These are phyloP conservation scores for Ogataea henricii DNA, from an alignment of 805 yeast species.

Conservation along the genomic window DNA sequence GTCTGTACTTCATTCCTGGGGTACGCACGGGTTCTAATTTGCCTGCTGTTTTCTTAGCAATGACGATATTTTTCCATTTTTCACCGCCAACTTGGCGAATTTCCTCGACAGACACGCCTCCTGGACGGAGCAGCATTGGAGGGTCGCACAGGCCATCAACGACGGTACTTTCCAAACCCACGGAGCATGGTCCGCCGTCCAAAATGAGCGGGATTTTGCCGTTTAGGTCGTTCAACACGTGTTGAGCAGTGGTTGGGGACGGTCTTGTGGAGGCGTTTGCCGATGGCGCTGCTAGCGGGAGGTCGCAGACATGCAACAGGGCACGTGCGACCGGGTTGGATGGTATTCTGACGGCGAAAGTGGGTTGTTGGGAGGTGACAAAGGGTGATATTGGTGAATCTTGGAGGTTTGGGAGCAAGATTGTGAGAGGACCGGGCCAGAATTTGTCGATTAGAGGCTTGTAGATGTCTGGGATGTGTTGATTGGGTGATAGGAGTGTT, in stretches of 20 bases:
- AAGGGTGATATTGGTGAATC: constrained; percentile 59
- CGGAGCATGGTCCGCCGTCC: constrained; percentile 87
- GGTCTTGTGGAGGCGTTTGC: constrained; percentile 97
- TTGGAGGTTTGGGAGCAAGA: constrained; percentile 64
- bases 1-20: constrained; percentile 98
- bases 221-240: constrained; percentile 77
- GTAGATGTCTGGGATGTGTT: constrained; percentile 68
- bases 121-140: constrained; percentile 90
- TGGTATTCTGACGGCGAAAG: constrained; percentile 93
- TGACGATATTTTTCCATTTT: constrained; percentile 61
- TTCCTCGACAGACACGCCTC: constrained; percentile 85
- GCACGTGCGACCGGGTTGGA: constrained; percentile 88
- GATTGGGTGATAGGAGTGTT: constrained; percentile 46
- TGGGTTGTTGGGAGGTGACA: constrained; percentile 85
- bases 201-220: constrained; percentile 81
- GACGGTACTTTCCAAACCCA: constrained; percentile 94
- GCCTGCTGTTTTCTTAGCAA: constrained; percentile 69
- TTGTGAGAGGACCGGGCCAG: constrained; percentile 98
- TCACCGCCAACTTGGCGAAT: constrained; percentile 66
- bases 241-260: constrained; percentile 86
- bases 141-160: constrained; percentile 85
- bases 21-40: constrained; percentile 73
- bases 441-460: constrained; percentile 60
- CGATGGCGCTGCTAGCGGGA: constrained; percentile 96
- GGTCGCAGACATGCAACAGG: constrained; percentile 75